Evolutionary conservation across 495 filamentous ascomycete species (phyloP), one percentile per base, ranked within the genome.

Genomic region (Sordaria brevicollis): DNA sequence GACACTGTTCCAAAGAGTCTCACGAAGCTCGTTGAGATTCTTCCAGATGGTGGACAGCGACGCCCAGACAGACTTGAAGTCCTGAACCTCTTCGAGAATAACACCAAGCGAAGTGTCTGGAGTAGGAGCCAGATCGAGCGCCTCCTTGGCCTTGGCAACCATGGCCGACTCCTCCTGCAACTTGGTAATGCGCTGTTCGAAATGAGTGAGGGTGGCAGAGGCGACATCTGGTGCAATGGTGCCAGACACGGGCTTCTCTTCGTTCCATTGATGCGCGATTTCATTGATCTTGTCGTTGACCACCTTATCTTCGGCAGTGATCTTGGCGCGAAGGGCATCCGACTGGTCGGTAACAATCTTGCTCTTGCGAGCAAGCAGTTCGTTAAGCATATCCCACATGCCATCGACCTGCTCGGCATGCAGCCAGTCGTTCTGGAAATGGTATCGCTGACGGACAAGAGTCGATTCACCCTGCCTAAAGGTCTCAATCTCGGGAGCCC

Each of bases 61-160:
- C 31, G 93, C 90, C 95, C 95, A 99, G 15, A 99, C 96, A 11
- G 94, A 96, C 83, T 94, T 95, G 83, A 98, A 99, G 78, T 99
- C 95, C 57, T 97, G 95, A 2, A 99, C 95, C 75, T 99, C 95
- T 74, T 99, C 95, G 9, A 98, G 84, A 35, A 97, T 91, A 15
- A 89, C 85, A 8, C 87, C 84, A 21, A 99, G 87, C 10, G 89
- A 88, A 34, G 90, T 92, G 69, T 97, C 92, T 0, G 89, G 81
- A 65, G 86, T 90, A 3, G 89, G 86, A 10, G 94, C 91, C 66
- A 99, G 84, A 79, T 97, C 94, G 35, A 99, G 87, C 0, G 96
- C 96, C 76, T 99, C 95, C 77, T 97, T 97, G 5, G 96, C 95
- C 77, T 92, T 96, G 17, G 91, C 89, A 10, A 99, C 93, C 92